Evolutionary conservation across 768 basidiomycete species (phyloP).

Genomic region (Cyathus striatus): DNA sequence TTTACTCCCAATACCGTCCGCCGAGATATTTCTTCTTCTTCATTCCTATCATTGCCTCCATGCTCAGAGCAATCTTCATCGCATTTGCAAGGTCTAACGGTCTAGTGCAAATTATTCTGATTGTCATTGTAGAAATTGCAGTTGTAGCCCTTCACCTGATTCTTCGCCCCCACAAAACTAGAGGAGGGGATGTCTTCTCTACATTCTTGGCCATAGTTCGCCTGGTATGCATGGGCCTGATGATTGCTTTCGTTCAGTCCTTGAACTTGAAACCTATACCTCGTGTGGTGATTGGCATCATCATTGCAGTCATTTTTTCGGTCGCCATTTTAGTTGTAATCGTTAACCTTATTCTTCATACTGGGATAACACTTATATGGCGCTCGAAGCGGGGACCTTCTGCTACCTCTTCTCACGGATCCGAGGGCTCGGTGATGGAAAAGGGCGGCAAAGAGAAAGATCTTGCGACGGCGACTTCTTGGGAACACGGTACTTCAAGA

Average conservation of each 20-base stretch:
- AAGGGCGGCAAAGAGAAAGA: constrained; percentile 20
- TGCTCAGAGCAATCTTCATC: constrained; percentile 71
- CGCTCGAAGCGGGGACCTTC: constrained; percentile 7
- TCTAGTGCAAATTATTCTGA: constrained; percentile 61
- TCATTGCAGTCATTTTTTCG: constrained; percentile 68
- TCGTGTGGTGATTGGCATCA: constrained; percentile 74
- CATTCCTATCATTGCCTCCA: constrained; percentile 46
- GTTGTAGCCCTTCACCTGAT: constrained; percentile 46
- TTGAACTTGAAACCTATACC: constrained; percentile 69
- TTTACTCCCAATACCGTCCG: constrained; percentile 63
- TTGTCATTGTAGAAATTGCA: constrained; percentile 63
- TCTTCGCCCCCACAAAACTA: constrained; percentile 61
- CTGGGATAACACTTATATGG: constrained; percentile 27
- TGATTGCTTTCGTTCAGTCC: constrained; percentile 72
- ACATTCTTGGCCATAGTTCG: constrained; percentile 64
- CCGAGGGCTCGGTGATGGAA: constrained; percentile 32
- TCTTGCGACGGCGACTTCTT: constrained; percentile 1
- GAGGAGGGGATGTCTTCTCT: constrained; percentile 66
- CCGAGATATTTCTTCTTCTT: constrained; percentile 67
- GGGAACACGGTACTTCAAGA: constrained; percentile 11
- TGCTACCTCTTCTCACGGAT: constrained; percentile 10
- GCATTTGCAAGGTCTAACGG: constrained; percentile 58
- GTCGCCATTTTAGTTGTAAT: constrained; percentile 66
- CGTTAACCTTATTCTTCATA: constrained; percentile 57
- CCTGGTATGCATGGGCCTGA: constrained; percentile 61